A percentile compares a stretch with the other conserved stretches of the same genome.
phyloP scores from a whole-genome alignment of 306 rosid species.

The Leucaena leucocephala region DNA sequence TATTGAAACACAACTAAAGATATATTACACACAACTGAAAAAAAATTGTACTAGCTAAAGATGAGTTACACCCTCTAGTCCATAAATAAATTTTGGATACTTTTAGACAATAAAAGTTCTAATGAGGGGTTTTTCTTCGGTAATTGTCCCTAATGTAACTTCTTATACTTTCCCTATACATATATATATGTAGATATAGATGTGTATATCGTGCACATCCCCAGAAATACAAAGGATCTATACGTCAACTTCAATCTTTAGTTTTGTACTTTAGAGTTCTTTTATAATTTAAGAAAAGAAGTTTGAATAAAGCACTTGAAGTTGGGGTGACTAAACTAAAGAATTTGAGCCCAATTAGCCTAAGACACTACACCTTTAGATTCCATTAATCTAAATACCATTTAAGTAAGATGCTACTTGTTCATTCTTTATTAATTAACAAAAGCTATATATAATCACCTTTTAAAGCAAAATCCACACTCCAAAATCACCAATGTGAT shows the following conservation, averaged over 20 bases:
- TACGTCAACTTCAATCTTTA: neutral
- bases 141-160: too few species aligned
- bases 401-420: constrained; percentile 12
- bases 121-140: neutral
- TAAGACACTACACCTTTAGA: constrained; percentile 38
- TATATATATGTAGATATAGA: too few species aligned
- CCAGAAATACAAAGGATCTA: neutral
- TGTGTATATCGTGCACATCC: neutral
- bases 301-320: constrained; percentile 26
- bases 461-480: constrained; percentile 40
- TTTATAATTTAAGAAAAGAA: neutral
- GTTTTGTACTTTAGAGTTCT: neutral
- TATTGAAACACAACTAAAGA: neutral
- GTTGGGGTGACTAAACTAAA: neutral
- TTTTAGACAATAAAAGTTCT: neutral
- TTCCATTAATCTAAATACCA: constrained; percentile 35
- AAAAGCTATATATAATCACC: neutral
- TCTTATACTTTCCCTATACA: too few species aligned
- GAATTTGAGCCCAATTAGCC: constrained; percentile 26
- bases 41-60: neutral
- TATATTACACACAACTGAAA: neutral
- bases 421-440: constrained; percentile 12
- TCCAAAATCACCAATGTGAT: constrained; percentile 50
- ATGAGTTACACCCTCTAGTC: neutral
- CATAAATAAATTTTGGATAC: neutral